Conservation (phyloP, 2,329 filamentous ascomycete species). For the Nemania abortiva region DNA sequence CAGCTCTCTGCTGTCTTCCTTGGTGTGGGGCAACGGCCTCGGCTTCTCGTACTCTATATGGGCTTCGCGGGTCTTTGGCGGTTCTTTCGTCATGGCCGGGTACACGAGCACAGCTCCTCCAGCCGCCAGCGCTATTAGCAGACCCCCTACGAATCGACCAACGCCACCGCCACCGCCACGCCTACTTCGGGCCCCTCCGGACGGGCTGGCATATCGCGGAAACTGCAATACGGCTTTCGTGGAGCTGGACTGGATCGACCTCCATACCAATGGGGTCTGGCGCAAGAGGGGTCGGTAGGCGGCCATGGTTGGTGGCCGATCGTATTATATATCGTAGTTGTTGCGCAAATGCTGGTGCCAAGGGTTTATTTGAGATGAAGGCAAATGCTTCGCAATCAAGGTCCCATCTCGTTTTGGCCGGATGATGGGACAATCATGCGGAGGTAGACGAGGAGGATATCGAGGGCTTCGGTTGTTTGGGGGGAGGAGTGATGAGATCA, state of each 20-base stretch:
- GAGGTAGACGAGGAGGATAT: neutral
- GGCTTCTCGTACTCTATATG: slow-evolving; percentile 77
- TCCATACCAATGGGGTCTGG: slow-evolving; percentile 28
- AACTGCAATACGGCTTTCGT: slow-evolving; percentile 33
- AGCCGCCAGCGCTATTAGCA: slow-evolving; percentile 45
- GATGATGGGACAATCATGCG: neutral
- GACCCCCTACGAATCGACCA: slow-evolving; percentile 43
- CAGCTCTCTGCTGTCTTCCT: slow-evolving; percentile 79
- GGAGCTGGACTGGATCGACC: slow-evolving; percentile 14
- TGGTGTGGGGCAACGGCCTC: slow-evolving; percentile 67
- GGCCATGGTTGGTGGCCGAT: slow-evolving; percentile 17
- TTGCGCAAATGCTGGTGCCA: neutral
- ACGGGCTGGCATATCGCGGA: slow-evolving; percentile 43
- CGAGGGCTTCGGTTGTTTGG: neutral
- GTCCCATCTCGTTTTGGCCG: slow-evolving; percentile 24
- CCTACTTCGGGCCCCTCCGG: slow-evolving; percentile 13
- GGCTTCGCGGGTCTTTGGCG: slow-evolving; percentile 54
- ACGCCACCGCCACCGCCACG: slow-evolving; percentile 31
- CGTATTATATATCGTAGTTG: neutral
- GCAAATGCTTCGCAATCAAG: slow-evolving; percentile 4
- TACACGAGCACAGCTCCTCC: slow-evolving; percentile 46
- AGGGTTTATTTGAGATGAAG: neutral
- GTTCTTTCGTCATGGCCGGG: slow-evolving; percentile 38
- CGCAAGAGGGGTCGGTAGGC: slow-evolving; percentile 29
- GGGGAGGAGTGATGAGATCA: slow-evolving; percentile 31